Evolutionary conservation across 331 rosid genomes (phyloP).

Genomic region (Quercus lobata): DNA sequence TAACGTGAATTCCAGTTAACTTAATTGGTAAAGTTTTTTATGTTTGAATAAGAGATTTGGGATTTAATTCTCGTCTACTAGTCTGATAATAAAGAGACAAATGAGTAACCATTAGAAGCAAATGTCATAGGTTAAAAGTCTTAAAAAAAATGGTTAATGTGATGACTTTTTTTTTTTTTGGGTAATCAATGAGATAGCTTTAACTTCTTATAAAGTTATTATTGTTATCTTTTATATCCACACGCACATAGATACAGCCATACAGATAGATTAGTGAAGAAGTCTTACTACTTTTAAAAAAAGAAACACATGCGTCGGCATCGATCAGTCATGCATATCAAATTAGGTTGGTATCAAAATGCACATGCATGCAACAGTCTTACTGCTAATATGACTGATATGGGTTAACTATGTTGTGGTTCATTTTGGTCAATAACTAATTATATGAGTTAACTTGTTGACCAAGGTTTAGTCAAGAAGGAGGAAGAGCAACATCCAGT

Average conservation of each 20-base stretch:
- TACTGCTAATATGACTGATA: background rate
- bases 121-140: fast-evolving
- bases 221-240: no score
- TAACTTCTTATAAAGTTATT: no score
- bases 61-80: fast-evolving
- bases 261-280: no score
- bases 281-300: no score
- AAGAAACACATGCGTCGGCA: no score
- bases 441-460: background rate
- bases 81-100: no score
- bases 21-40: fast-evolving
- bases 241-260: no score
- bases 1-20: fast-evolving
- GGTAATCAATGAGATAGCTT: no score
- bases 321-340: background rate
- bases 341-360: background rate
- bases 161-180: no score
- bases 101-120: fast-evolving
- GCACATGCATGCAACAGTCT: no score
- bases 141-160: no score
- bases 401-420: background rate
- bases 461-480: constrained; percentile 1
- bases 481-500: constrained; percentile 22
- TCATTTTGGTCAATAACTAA: background rate
- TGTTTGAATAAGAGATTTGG: fast-evolving